phyloP scores from a whole-genome alignment of 768 basidiomycete species.

The Gloeostereum incarnatum region DNA sequence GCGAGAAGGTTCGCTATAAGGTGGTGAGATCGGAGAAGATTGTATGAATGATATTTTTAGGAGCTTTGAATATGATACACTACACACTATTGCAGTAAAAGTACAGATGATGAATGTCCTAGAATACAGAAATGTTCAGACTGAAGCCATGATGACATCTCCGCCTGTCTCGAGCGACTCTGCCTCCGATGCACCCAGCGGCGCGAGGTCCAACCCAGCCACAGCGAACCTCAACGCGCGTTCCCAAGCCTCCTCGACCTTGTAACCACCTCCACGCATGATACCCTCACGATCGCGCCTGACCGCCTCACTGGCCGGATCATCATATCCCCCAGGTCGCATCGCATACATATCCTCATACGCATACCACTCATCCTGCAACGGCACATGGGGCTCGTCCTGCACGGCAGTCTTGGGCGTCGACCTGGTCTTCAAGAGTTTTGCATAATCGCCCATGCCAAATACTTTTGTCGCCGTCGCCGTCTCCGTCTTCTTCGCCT shows the following conservation, averaged over 20 bases:
- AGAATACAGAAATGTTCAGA: conserved; percentile 13
- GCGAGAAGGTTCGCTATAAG: conserved; percentile 38
- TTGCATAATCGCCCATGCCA: conserved; percentile 12
- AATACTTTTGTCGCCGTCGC: conserved; percentile 35
- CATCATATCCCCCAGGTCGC: conserved; percentile 49
- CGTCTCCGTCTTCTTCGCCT: conserved; percentile 51
- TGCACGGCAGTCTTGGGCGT: conserved; percentile 52
- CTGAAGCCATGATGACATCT: conserved; percentile 38
- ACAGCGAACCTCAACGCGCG: conserved; percentile 69
- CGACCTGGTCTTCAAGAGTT: conserved; percentile 33
- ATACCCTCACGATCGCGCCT: conserved; percentile 68
- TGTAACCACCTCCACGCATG: conserved; percentile 79
- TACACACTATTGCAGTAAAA: conserved; percentile 1
- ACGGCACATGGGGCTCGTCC: conserved; percentile 72
- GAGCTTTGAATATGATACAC: not conserved
- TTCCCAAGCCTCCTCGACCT: conserved; percentile 79
- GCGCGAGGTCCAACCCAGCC: conserved; percentile 57
- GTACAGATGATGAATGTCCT: not conserved
- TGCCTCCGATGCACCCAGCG: conserved; percentile 24
- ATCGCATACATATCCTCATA: conserved; percentile 63
- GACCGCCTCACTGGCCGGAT: conserved; percentile 68
- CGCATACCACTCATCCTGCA: conserved; percentile 68
- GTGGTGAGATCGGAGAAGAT: conserved; percentile 42
- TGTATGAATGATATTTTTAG: conserved; percentile 14
- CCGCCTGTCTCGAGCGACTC: conserved; percentile 18